Evolutionary conservation across 495 filamentous ascomycete genomes (phyloP), one percentile per base, ranked within the genome.

Genomic region (Aspergillus olivimuriae): DNA sequence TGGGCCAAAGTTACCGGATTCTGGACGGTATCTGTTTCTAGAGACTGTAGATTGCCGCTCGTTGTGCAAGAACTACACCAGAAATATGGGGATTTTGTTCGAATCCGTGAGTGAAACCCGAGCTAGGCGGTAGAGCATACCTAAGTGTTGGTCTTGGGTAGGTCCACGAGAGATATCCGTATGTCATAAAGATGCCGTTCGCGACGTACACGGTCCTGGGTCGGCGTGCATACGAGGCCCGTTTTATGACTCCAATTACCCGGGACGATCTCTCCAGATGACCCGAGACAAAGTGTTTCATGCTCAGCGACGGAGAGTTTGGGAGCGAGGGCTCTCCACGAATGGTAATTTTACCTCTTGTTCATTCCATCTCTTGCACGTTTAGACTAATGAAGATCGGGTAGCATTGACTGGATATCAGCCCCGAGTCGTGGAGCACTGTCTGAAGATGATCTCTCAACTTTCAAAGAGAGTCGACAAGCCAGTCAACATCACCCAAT

Each of bases 31-130:
- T n/a, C n/a, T n/a, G n/a, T n/a, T n/a, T n/a, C n/a, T n/a, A n/a
- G n/a, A n/a, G n/a, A n/a, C n/a, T n/a, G n/a, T n/a, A n/a, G n/a
- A n/a, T n/a, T n/a, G n/a, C n/a, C n/a, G n/a, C n/a, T n/a, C n/a
- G n/a, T n/a, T n/a, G n/a, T n/a, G n/a, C 23, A 48, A 19, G 39
- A 31, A n/a, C 15, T 49, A 40, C 55, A 52, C 16, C 35, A 55
- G 9, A 45, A 61, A 31, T 69, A 73, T 46, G 72, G 72, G 4
- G 57, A 62, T 30, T 57, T 66, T 21, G 62, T 75, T 23, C 57
- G 70, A 4, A 65, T 63, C 21, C 24, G 24, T 28, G 11, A 5
- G 24, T 28, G 11, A n/a, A n/a, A n/a, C n/a, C n/a, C n/a, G n/a
- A n/a, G n/a, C n/a, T n/a, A n/a, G n/a, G n/a, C n/a, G n/a, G n/a